Evolutionary conservation across 352 stramenopile genomes (phyloP).

Genomic region (Phytophthora syringae): DNA sequence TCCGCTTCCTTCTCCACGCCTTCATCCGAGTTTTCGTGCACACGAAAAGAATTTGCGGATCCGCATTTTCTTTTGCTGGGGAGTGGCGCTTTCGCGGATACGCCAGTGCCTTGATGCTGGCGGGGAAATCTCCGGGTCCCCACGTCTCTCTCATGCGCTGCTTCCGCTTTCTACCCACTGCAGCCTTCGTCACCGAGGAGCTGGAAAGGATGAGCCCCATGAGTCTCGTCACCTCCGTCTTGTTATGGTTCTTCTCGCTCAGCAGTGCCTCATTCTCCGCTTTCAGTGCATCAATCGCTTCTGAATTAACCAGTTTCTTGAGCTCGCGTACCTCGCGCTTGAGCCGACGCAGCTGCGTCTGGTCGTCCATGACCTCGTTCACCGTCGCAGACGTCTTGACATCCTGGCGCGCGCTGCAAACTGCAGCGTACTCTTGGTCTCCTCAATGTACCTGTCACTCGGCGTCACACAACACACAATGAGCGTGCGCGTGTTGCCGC

Average conservation of each 20-base stretch:
- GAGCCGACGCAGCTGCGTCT: constrained; percentile 75
- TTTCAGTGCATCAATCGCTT: constrained; percentile 61
- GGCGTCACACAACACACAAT: constrained; percentile 90
- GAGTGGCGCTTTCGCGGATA: constrained; percentile 39
- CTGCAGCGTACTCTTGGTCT: constrained; percentile 92
- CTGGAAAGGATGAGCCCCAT: constrained; percentile 69
- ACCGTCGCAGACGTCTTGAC: constrained; percentile 84
- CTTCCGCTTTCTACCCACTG: constrained; percentile 29
- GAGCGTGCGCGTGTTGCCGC: constrained; percentile 91
- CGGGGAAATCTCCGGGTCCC: constrained; percentile 69
- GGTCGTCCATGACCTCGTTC: constrained; percentile 94
- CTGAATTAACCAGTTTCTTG: constrained; percentile 65
- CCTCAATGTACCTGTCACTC: constrained; percentile 76
- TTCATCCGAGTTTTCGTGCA: constrained; percentile 30
- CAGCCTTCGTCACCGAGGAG: constrained; percentile 34
- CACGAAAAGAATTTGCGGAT: constrained; percentile 41
- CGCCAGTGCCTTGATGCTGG: constrained; percentile 26
- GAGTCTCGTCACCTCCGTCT: constrained; percentile 64
- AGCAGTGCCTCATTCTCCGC: constrained; percentile 77
- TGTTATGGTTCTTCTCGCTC: constrained; percentile 60
- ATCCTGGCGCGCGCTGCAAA: constrained; percentile 92
- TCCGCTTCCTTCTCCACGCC: constrained; percentile 9
- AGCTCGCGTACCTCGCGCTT: constrained; percentile 78
- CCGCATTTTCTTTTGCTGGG: constrained; percentile 55
- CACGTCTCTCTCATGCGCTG: constrained; percentile 70